A percentile compares a stretch with the other conserved stretches of the same genome.
Evolutionary conservation across 1,284 basidiomycete genomes (phyloP).

Genomic region (Microbotryum intermedium): DNA sequence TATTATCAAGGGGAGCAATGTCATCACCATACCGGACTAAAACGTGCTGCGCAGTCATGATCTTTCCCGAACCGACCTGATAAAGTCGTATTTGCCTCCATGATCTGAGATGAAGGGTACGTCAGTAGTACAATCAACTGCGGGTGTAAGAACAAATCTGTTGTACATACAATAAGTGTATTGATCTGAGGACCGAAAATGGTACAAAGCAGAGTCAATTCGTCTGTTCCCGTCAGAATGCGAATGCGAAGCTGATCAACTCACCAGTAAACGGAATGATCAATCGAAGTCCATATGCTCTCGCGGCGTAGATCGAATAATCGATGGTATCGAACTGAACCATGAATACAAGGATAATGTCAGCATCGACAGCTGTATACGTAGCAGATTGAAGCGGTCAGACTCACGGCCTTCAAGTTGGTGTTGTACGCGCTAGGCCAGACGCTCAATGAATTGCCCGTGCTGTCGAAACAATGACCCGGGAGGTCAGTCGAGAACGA

Average conservation of each 20-base stretch:
- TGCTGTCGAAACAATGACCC: neutral
- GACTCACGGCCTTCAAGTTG: constrained; percentile 34
- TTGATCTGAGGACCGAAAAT: constrained; percentile 7
- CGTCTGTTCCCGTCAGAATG: too few species aligned
- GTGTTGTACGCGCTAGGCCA: constrained; percentile 25
- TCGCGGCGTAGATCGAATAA: constrained; percentile 39
- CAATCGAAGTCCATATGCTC: constrained; percentile 38
- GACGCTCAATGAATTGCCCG: constrained; percentile 13
- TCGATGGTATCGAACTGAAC: constrained; percentile 38
- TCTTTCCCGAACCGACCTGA: constrained; percentile 8
- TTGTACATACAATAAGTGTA: constrained; percentile 21
- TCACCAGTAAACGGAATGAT: constrained; percentile 40
- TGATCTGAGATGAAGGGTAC: constrained; percentile 10
- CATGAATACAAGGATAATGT: neutral
- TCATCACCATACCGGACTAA: too few species aligned
- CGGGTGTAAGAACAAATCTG: neutral
- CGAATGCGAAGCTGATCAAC: neutral
- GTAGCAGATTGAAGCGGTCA: neutral
- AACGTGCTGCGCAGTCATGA: too few species aligned
- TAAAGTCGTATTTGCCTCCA: constrained; percentile 31
- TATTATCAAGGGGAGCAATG: too few species aligned
- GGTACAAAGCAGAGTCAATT: neutral
- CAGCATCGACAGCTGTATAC: neutral
- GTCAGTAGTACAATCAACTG: neutral
- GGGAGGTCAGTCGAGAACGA: neutral